Conservation (phyloP, 371 early-diverging fungal species). For the Entomophthora muscae region DNA sequence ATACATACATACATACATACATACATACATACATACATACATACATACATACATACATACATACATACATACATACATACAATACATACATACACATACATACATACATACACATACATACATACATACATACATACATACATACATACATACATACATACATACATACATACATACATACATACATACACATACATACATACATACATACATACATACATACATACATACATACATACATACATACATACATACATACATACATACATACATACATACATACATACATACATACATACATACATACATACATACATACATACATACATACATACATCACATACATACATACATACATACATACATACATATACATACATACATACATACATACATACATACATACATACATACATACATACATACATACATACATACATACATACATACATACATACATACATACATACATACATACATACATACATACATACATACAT, state of each 20-base stretch:
- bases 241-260: background rate
- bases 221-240: background rate
- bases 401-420: too few species aligned
- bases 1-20: background rate
- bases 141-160: background rate
- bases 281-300: too few species aligned
- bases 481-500: too few species aligned
- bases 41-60: background rate
- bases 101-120: background rate
- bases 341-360: too few species aligned
- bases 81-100: background rate
- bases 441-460: too few species aligned
- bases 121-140: background rate
- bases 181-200: background rate
- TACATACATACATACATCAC: too few species aligned
- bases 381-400: too few species aligned
- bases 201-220: background rate
- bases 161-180: background rate
- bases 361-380: too few species aligned
- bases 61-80: background rate
- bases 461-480: too few species aligned
- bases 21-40: background rate
- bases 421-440: too few species aligned
- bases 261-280: too few species aligned
- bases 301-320: too few species aligned